Evolutionary conservation across 441 rosid species (phyloP).

Genomic region (Metrosideros polymorpha): DNA sequence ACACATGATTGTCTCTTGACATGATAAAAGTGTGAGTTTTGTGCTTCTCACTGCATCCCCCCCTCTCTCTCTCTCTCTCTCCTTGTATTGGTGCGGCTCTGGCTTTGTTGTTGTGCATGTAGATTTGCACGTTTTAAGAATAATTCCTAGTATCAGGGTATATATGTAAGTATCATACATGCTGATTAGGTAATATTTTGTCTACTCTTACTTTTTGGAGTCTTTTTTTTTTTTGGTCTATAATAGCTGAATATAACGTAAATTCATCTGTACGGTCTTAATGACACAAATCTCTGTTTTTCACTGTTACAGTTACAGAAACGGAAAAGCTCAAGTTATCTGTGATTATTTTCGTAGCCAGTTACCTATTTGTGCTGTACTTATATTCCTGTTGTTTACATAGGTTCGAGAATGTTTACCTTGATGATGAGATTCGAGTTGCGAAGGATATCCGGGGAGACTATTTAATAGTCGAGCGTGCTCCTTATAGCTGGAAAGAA

Average conservation of each 20-base stretch:
- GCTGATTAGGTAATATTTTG: not conserved
- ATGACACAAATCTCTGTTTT: not conserved
- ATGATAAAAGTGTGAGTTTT: not conserved
- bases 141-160: not conserved
- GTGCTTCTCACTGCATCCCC: not conserved
- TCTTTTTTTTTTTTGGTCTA: too few species aligned
- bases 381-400: not conserved
- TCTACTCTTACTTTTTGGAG: not conserved
- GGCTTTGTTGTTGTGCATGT: not conserved
- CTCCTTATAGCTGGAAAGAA: constrained; percentile 67
- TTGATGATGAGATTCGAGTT: constrained; percentile 79
- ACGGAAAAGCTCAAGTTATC: not conserved
- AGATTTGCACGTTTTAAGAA: not conserved
- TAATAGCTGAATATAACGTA: not conserved
- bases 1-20: not conserved
- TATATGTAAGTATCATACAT: not conserved
- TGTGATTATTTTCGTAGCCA: not conserved
- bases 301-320: not conserved
- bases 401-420: constrained; percentile 78
- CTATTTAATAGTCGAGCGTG: constrained; percentile 73
- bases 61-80: not conserved
- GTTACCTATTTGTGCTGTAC: not conserved
- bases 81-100: not conserved
- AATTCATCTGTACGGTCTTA: not conserved
- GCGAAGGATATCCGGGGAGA: constrained; percentile 90